A percentile compares a stretch with the other conserved stretches of the same genome.
phyloP scores from a whole-genome alignment of 2,329 filamentous ascomycete species.

The Dothideomycetidae sp. region DNA sequence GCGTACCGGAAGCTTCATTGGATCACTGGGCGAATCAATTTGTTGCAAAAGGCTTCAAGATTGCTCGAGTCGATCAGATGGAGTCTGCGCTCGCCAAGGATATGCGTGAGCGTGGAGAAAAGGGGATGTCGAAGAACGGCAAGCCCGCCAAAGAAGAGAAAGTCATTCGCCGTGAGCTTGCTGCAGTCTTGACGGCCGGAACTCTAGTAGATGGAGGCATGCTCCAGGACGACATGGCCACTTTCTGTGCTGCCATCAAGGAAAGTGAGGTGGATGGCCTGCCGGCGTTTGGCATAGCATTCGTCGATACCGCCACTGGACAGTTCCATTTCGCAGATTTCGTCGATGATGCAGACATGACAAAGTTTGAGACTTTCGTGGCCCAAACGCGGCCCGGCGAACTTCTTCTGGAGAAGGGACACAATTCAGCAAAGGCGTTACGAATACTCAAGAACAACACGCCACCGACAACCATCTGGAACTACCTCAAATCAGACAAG shows the following conservation, averaged over 20 bases:
- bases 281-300: slow-evolving; percentile 80
- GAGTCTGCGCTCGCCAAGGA: slow-evolving; percentile 93
- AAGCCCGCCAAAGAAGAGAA: slow-evolving; percentile 69
- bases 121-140: slow-evolving; percentile 35
- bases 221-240: slow-evolving; percentile 96
- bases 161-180: slow-evolving; percentile 79
- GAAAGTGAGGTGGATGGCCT: slow-evolving; percentile 50
- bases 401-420: slow-evolving; percentile 65
- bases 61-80: slow-evolving; percentile 90
- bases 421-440: slow-evolving; percentile 71
- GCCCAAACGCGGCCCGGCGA: slow-evolving; percentile 85
- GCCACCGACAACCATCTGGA: slow-evolving; percentile 85
- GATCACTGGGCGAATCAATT: slow-evolving; percentile 97
- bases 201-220: slow-evolving; percentile 92
- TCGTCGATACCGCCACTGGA: slow-evolving; percentile 89
- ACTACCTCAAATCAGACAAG: slow-evolving; percentile 67
- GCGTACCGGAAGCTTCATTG: slow-evolving; percentile 88
- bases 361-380: slow-evolving; percentile 92
- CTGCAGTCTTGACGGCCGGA: slow-evolving; percentile 79
- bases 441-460: slow-evolving; percentile 96
- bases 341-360: slow-evolving; percentile 79
- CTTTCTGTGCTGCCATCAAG: slow-evolving; percentile 91
- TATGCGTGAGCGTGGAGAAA: slow-evolving; percentile 78
- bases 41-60: slow-evolving; percentile 94
- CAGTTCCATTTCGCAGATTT: slow-evolving; percentile 92